Base-by-base conservation (phyloP, 2,329 filamentous ascomycete genomes). In the Calonectria hongkongensis region DNA sequence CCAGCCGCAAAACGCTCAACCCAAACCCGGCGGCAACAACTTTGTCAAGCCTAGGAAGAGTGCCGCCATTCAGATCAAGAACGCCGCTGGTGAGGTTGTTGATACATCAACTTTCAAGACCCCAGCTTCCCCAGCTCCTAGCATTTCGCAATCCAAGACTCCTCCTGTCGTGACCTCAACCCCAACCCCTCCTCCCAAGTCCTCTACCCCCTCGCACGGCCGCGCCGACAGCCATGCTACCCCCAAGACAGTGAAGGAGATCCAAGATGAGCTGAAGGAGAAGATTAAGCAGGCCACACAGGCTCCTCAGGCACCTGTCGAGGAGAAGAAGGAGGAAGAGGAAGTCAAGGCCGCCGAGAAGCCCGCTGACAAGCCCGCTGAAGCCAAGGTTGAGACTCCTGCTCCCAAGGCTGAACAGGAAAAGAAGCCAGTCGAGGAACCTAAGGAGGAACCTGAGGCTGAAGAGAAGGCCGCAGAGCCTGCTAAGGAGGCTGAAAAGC, bases 51-150 rank as follows among this genome's bases (percentile, higher is more conserved):
- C 86, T 25, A 88, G 88, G 82, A 94, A 93, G 88, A 95, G 91
- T 84, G 92, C 92, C 60, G 92, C 93, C 1, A 94, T 98, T 76
- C 88, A 92, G 62, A 98, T 98, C 87, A 97, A 95, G 88, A 94
- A 95, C 80, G 90, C 93, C 36, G 90, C 93, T 69, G 96, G 95
- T 74, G 95, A 97, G 81, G 91, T 92, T 36, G 87, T 98, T 15
- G 92, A 95, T 78, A 90, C 88, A 86, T 94, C 87, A 82, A 90
- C 85, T 68, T 85, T 90, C 74, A 91, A 91, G 82, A 83, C 89
- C 0, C 90, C 91, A 4, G 85, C 88, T 2, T 91, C 91, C 2
- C 89, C 91, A 7, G 88, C 88, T 3, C 87, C 90, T 0, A 86
- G 87, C 81, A 85, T 83, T n/a, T 87, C 89, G 65, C 85, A 86